These are phyloP conservation scores for Syzygium malaccense DNA, from an alignment of 441 rosid genomes.

Conservation along the genomic window DNA sequence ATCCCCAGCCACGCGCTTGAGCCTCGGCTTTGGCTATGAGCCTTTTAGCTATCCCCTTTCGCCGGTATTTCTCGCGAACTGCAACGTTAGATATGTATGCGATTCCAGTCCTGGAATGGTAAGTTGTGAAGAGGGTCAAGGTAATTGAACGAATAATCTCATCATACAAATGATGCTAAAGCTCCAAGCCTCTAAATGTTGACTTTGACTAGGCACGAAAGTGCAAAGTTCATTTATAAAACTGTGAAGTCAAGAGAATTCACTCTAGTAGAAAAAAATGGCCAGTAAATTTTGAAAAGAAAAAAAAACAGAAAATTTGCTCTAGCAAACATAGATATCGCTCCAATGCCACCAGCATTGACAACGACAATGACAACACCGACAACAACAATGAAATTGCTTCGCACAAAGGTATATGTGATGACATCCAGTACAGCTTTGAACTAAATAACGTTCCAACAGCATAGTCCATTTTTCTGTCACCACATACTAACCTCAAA, in stretches of 20 bases:
- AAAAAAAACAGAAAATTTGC: not conserved
- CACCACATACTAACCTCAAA: not conserved
- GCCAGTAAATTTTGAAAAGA: not conserved
- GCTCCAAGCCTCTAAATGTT: not conserved
- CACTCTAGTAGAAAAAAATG: not conserved
- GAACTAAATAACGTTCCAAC: not conserved
- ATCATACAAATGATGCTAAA: not conserved
- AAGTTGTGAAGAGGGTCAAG: not conserved
- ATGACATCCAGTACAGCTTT: not conserved
- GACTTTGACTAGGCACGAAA: not conserved
- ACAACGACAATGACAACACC: not conserved
- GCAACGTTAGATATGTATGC: constrained; percentile 93
- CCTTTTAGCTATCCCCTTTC: constrained; percentile 78
- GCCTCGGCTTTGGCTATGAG: constrained; percentile 81
- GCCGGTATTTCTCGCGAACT: constrained; percentile 59
- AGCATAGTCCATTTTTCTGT: not conserved
- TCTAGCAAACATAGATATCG: not conserved
- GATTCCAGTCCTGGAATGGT: constrained; percentile 58
- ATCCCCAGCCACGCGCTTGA: constrained; percentile 79
- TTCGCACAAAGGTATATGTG: not conserved
- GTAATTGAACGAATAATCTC: not conserved
- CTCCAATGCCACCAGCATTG: not conserved
- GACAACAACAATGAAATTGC: not conserved
- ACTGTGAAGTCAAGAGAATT: not conserved
- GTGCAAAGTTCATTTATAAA: not conserved